Evolutionary conservation across 805 yeast species (phyloP).

Genomic region (Blastobotrys terrestris): DNA sequence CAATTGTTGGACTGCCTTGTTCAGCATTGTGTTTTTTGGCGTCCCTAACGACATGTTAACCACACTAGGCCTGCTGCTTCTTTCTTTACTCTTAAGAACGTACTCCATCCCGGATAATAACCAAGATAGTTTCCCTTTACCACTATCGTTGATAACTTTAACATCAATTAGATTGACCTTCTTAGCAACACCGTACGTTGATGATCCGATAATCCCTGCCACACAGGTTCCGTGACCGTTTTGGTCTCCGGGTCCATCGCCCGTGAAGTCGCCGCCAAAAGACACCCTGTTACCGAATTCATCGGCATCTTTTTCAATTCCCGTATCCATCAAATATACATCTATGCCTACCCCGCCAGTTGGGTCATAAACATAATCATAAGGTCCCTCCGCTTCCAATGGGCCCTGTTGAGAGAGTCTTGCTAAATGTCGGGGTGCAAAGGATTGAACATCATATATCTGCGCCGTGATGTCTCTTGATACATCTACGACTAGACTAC

Average conservation of each 20-base stretch:
- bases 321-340: constrained; percentile 79
- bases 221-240: constrained; percentile 92
- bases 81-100: constrained; percentile 21
- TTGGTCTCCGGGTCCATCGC: constrained; percentile 49
- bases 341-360: constrained; percentile 51
- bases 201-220: constrained; percentile 77
- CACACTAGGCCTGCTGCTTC: constrained; percentile 16
- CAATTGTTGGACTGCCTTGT: constrained; percentile 24
- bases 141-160: constrained; percentile 59
- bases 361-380: constrained; percentile 26
- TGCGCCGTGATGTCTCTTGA: constrained; percentile 60
- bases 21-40: constrained; percentile 21
- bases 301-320: constrained; percentile 37
- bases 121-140: constrained; percentile 50
- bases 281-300: constrained; percentile 39
- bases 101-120: constrained; percentile 31
- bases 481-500: constrained; percentile 39
- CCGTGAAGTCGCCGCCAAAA: constrained; percentile 40
- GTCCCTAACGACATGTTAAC: constrained; percentile 26
- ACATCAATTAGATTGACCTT: constrained; percentile 55
- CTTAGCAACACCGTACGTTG: constrained; percentile 75
- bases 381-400: constrained; percentile 35
- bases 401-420: constrained; percentile 23
- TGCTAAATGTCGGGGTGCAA: constrained; percentile 47
- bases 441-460: constrained; percentile 45